Percentiles rank a stretch among this genome's conserved stretches.
Conservation (phyloP, 1,284 basidiomycete genomes). For the Leccinum fallax region DNA sequence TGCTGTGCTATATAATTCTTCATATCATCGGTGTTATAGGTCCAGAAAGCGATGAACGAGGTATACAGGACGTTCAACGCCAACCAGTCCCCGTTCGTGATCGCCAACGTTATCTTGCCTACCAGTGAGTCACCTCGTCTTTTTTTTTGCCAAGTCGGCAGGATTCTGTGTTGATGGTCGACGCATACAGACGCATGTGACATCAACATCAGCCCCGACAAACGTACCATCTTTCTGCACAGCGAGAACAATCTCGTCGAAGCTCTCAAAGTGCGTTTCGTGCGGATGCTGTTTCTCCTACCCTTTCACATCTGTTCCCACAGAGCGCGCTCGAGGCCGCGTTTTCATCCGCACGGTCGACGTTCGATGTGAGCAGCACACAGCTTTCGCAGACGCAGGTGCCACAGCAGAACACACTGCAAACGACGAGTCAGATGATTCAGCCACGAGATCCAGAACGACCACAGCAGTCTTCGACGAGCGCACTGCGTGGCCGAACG, state of each 20-base stretch:
- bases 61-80: conserved; percentile 86
- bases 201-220: conserved; percentile 97
- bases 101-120: conserved; percentile 84
- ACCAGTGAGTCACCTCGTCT: conserved; percentile 56
- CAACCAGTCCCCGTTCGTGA: conserved; percentile 78
- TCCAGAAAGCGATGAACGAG: conserved; percentile 88
- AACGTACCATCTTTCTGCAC: conserved; percentile 92
- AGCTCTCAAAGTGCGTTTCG: conserved; percentile 68
- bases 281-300: background rate
- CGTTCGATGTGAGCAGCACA: conserved; percentile 53
- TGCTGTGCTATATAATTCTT: conserved; percentile 1
- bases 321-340: conserved; percentile 54
- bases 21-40: conserved; percentile 42
- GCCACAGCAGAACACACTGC: conserved; percentile 9
- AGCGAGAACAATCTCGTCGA: conserved; percentile 83
- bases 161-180: conserved; percentile 2
- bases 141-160: background rate
- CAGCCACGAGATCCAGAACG: background rate
- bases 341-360: conserved; percentile 71
- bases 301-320: background rate
- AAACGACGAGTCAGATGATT: background rate
- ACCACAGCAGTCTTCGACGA: background rate
- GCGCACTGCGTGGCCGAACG: background rate
- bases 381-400: conserved; percentile 16
- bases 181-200: conserved; percentile 76